These are phyloP conservation scores for Niveomyces coronatus DNA, from an alignment of 2,329 filamentous ascomycete genomes.

Conservation along the genomic window DNA sequence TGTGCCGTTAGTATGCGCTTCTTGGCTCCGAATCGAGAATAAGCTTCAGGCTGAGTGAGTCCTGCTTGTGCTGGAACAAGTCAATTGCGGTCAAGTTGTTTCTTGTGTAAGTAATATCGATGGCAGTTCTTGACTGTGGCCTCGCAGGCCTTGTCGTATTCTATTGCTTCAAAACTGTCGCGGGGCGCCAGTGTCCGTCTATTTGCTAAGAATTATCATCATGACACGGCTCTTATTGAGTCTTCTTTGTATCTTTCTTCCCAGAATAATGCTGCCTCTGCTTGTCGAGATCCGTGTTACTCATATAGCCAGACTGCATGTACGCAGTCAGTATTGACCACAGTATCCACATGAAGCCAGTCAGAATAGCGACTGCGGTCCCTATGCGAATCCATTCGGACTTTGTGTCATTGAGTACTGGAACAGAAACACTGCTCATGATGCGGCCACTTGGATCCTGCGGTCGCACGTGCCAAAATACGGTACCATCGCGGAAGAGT, in stretches of 20 bases:
- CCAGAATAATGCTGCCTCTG: not conserved
- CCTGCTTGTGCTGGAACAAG: no score
- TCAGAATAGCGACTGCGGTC: conserved; percentile 46
- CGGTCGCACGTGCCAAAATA: conserved; percentile 72
- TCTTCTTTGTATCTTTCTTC: conserved; percentile 14
- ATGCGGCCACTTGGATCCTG: conserved; percentile 29
- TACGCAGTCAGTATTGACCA: conserved; percentile 41
- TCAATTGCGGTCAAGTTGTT: no score
- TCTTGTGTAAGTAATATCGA: no score
- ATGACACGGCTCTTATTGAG: conserved; percentile 11
- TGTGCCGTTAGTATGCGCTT: conserved; percentile 4
- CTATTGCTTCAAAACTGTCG: conserved; percentile 1
- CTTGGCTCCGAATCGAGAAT: not conserved
- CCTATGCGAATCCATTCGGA: conserved; percentile 38
- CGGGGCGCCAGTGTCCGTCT: not conserved
- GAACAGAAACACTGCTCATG: conserved; percentile 48
- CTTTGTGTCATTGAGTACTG: conserved; percentile 50
- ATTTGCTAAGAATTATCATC: not conserved
- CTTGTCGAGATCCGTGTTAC: not conserved
- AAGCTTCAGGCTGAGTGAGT: no score
- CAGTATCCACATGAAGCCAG: conserved; percentile 62
- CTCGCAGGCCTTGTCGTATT: no score
- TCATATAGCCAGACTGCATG: conserved; percentile 12
- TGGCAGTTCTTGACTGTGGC: no score
- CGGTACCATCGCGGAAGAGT: conserved; percentile 63